Evolutionary conservation across 179 eudicot genomes (phyloP).

Genomic region (Beta macrorhiza): DNA sequence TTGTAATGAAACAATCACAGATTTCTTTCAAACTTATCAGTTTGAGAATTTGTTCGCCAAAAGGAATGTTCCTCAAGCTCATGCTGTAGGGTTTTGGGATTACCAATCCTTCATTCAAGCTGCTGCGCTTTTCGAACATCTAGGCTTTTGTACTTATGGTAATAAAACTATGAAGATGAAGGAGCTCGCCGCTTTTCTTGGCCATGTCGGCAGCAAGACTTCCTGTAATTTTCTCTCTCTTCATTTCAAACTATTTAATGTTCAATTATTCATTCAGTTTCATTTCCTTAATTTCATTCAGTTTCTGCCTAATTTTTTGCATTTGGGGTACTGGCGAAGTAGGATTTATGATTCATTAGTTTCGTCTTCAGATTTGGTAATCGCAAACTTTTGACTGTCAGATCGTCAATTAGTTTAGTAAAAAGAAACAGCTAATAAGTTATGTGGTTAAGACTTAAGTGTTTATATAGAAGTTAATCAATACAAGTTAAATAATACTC

Average conservation of each 20-base stretch:
- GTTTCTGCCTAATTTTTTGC: background rate
- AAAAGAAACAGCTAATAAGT: no score
- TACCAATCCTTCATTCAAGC: slow-evolving; percentile 67
- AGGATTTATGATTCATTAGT: no score
- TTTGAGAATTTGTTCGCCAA: slow-evolving; percentile 75
- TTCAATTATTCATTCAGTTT: background rate
- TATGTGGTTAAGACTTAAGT: no score
- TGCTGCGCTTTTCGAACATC: slow-evolving; percentile 53
- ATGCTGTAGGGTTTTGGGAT: slow-evolving; percentile 86
- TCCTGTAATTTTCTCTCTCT: slow-evolving; percentile 16
- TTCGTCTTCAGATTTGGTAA: no score
- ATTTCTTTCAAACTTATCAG: slow-evolving; percentile 63
- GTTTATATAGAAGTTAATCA: no score
- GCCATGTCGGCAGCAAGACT: slow-evolving; percentile 79
- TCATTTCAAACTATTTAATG: background rate
- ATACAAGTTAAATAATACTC: no score
- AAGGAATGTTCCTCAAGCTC: slow-evolving; percentile 70
- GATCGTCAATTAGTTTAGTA: no score
- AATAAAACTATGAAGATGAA: slow-evolving; percentile 49
- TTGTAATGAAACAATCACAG: slow-evolving; percentile 73
- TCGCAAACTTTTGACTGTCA: no score
- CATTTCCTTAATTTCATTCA: background rate
- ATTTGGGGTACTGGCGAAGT: background rate
- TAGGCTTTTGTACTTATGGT: slow-evolving; percentile 84
- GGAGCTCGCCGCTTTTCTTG: slow-evolving; percentile 80